These are phyloP conservation scores for Saccharomyces paradoxus DNA, from an alignment of 805 yeast species.

Conservation along the genomic window DNA sequence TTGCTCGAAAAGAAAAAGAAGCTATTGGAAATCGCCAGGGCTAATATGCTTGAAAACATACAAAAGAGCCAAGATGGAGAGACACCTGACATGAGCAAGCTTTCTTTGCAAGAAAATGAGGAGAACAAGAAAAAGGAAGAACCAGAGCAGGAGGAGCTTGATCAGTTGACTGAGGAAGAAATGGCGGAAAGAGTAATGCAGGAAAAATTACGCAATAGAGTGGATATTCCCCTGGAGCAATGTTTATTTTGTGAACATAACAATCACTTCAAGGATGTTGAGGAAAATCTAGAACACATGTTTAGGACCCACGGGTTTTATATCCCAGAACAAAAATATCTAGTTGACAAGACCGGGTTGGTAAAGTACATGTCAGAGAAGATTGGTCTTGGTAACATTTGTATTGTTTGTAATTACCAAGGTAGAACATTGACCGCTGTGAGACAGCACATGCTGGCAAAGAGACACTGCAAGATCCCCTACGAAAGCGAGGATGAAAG, in stretches of 20 bases:
- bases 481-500: conserved; percentile 79
- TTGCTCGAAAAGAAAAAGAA: conserved; percentile 36
- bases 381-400: conserved; percentile 83
- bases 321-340: conserved; percentile 73
- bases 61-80: conserved; percentile 10
- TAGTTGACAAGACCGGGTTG: conserved; percentile 65
- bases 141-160: conserved; percentile 17
- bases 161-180: conserved; percentile 32
- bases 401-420: conserved; percentile 77
- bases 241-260: conserved; percentile 51
- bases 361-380: conserved; percentile 78
- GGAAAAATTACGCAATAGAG: conserved; percentile 34
- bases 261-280: conserved; percentile 37
- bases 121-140: conserved; percentile 4
- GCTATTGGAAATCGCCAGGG: conserved; percentile 34
- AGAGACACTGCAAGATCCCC: conserved; percentile 84
- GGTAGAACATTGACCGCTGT: conserved; percentile 80
- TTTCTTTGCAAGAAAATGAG: conserved; percentile 1
- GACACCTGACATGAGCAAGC: neutral
- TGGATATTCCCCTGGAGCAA: conserved; percentile 40
- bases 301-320: conserved; percentile 70
- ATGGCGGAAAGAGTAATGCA: conserved; percentile 32
- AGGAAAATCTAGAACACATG: conserved; percentile 61
- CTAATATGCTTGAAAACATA: conserved; percentile 31
- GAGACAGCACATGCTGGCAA: conserved; percentile 82